These are phyloP conservation scores for Ambrosiella beaveri DNA, from an alignment of 2,329 filamentous ascomycete genomes.

Conservation along the genomic window DNA sequence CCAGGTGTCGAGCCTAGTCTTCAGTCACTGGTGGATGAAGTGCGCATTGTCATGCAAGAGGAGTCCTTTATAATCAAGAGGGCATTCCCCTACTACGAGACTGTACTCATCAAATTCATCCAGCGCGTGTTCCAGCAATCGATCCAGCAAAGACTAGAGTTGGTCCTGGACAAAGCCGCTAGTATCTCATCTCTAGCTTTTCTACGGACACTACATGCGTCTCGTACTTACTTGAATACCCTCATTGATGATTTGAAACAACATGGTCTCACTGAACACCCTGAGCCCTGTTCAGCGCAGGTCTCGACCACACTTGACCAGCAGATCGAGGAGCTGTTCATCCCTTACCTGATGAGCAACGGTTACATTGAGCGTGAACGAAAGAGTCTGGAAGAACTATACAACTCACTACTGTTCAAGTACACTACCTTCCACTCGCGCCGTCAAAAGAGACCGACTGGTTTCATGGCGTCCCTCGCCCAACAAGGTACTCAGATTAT, in stretches of 20 bases:
- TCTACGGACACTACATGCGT: slow-evolving; percentile 75
- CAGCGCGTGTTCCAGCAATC: slow-evolving; percentile 96
- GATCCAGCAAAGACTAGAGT: slow-evolving; percentile 85
- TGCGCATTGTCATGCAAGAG: slow-evolving; percentile 88
- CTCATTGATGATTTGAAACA: slow-evolving; percentile 85
- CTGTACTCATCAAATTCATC: slow-evolving; percentile 80
- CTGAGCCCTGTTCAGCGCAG: slow-evolving; percentile 74
- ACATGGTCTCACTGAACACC: slow-evolving; percentile 88
- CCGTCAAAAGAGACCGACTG: slow-evolving; percentile 73
- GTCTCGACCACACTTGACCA: slow-evolving; percentile 61
- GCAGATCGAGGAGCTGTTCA: slow-evolving; percentile 61
- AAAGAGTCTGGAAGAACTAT: slow-evolving; percentile 58
- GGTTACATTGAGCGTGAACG: slow-evolving; percentile 54
- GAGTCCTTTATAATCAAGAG: slow-evolving; percentile 94
- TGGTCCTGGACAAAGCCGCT: slow-evolving; percentile 88
- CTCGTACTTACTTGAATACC: slow-evolving; percentile 70
- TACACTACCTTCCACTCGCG: slow-evolving; percentile 89
- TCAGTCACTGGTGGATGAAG: slow-evolving; percentile 83
- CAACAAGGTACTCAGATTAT: slow-evolving; percentile 81
- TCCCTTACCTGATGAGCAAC: slow-evolving; percentile 51
- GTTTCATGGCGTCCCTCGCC: slow-evolving; percentile 82
- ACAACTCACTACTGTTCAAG: slow-evolving; percentile 86
- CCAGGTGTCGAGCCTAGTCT: slow-evolving; percentile 83
- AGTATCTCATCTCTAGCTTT: slow-evolving; percentile 86
- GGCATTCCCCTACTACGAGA: slow-evolving; percentile 91